These are phyloP conservation scores for Colletotrichum destructivum DNA, from an alignment of 2,329 filamentous ascomycete genomes.

Conservation along the genomic window DNA sequence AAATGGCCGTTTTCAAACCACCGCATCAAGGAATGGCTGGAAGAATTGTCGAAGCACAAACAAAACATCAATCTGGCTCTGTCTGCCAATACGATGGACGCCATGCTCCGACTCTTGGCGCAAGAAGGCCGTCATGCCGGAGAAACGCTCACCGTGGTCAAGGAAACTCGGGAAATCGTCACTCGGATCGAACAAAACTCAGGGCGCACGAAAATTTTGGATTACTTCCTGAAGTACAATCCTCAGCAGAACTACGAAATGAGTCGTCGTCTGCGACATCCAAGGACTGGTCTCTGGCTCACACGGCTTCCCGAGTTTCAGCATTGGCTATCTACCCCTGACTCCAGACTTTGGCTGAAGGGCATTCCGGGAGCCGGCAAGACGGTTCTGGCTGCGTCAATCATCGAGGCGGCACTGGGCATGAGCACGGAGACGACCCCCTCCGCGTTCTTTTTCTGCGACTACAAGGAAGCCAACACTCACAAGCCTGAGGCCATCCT, in stretches of 20 bases:
- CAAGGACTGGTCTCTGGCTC: slow-evolving; percentile 10
- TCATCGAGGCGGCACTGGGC: neutral
- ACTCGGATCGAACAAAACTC: neutral
- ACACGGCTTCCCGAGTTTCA: neutral
- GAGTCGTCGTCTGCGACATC: neutral
- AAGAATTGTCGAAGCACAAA: slow-evolving; percentile 3
- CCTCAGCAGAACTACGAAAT: slow-evolving; percentile 24
- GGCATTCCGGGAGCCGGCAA: slow-evolving; percentile 20
- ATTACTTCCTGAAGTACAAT: slow-evolving; percentile 13
- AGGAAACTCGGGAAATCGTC: neutral
- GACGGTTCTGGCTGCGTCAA: slow-evolving; percentile 12
- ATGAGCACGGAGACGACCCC: neutral
- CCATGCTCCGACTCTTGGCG: neutral
- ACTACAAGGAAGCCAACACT: neutral
- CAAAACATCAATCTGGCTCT: slow-evolving; percentile 16
- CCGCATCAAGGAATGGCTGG: slow-evolving; percentile 2
- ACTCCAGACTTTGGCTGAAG: slow-evolving; percentile 11
- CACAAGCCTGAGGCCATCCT: neutral
- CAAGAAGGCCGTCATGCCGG: neutral
- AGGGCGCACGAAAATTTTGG: fast-evolving
- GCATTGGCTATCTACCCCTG: neutral
- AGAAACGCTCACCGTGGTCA: fast-evolving
- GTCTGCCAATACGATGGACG: slow-evolving; percentile 11
- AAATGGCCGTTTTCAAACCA: neutral
- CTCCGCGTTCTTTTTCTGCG: slow-evolving; percentile 25